Conservation (phyloP, 2,329 filamentous ascomycete genomes). For the Aspergillus intermedius region DNA sequence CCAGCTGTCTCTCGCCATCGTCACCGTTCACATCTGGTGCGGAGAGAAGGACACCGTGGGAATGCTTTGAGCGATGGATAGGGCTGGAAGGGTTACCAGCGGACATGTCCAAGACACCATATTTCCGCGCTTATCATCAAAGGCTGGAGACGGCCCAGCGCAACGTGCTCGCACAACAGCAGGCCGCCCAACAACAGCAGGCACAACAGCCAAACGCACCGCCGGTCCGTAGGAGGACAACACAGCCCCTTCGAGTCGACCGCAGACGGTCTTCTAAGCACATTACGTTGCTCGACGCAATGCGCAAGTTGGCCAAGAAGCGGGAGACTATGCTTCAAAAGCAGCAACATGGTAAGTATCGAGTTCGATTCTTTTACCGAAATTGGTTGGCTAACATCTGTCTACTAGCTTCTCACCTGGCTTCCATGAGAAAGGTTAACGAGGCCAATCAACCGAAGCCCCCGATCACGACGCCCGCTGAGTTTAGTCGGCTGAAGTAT, state of each 20-base stretch:
- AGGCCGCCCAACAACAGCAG: conserved; percentile 44
- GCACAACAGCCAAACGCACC: conserved; percentile 49
- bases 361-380: conserved; percentile 5
- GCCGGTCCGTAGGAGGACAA: conserved; percentile 61
- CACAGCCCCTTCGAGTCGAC: conserved; percentile 74
- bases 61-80: conserved; percentile 97
- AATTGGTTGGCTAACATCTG: conserved; percentile 2
- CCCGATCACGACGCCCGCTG: conserved; percentile 68
- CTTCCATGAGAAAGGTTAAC: conserved; percentile 73
- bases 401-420: conserved; percentile 55
- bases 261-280: conserved; percentile 80
- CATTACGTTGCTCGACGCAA: conserved; percentile 81
- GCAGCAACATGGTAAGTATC: conserved; percentile 62
- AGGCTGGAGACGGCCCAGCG: conserved; percentile 58
- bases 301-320: conserved; percentile 93
- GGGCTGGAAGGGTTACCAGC: conserved; percentile 81
- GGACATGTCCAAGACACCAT: conserved; percentile 92
- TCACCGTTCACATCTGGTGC: conserved; percentile 77
- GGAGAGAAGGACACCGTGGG: conserved; percentile 90
- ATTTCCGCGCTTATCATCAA: conserved; percentile 72
- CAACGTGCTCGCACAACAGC: conserved; percentile 52
- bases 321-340: conserved; percentile 79
- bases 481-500: conserved; percentile 83
- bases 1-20: conserved; percentile 66
- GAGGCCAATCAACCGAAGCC: conserved; percentile 57